phyloP scores from a whole-genome alignment of 2,329 filamentous ascomycete genomes.

The Apiospora aurea region DNA sequence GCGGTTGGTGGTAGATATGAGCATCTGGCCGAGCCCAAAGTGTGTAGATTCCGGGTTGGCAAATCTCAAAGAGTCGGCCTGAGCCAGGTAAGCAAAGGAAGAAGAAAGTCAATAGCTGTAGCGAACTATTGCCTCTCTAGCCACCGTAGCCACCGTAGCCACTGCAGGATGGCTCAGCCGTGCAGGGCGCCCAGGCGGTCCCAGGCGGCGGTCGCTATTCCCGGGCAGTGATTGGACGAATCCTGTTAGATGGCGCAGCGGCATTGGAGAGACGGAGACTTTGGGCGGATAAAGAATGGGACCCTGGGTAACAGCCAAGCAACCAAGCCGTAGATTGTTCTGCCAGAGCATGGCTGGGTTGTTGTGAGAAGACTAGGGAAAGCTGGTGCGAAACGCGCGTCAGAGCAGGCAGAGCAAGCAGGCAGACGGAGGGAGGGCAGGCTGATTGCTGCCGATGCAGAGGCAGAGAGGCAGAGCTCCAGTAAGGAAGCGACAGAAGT shows the following conservation, averaged over 20 bases:
- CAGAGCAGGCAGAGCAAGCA: neutral
- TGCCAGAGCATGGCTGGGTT: constrained; percentile 3
- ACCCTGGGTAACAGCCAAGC: constrained; percentile 15
- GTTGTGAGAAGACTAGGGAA: constrained; percentile 3
- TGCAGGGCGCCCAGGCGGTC: neutral
- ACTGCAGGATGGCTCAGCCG: constrained; percentile 12
- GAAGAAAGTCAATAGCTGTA: neutral
- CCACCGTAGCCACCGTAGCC: constrained; percentile 8
- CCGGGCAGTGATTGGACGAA: neutral
- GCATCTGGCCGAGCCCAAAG: neutral
- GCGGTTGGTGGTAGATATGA: neutral
- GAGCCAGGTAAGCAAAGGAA: neutral
- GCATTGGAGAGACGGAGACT: constrained; percentile 6
- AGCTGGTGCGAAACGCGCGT: constrained; percentile 20
- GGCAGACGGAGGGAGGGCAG: neutral
- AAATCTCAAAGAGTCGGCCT: neutral
- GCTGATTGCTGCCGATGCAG: neutral
- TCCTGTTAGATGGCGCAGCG: constrained; percentile 6
- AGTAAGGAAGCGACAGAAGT: neutral
- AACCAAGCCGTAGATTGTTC: neutral
- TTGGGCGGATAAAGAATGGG: neutral
- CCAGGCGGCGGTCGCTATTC: neutral
- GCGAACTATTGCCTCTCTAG: constrained; percentile 15
- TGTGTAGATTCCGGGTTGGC: too few relatives aligned
- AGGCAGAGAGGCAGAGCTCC: neutral